Conservation (phyloP, 352 stramenopile genomes). For the Phytophthora kernoviae region DNA sequence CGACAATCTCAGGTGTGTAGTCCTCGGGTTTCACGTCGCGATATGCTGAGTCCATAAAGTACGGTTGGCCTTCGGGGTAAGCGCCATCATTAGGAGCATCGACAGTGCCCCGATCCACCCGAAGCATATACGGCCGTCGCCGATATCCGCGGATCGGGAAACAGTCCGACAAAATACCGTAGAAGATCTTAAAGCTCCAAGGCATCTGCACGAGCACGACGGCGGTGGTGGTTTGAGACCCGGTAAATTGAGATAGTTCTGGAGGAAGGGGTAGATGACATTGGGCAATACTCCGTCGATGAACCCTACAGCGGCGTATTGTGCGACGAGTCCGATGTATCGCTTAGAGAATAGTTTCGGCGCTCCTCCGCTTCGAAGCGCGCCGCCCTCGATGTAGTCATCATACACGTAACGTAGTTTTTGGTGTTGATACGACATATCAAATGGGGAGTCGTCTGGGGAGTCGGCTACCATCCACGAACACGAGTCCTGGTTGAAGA, state of each 20-base stretch:
- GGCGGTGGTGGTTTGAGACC: conserved; percentile 49
- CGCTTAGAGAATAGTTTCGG: conserved; percentile 42
- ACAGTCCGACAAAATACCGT: conserved; percentile 63
- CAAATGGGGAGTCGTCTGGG: conserved; percentile 33
- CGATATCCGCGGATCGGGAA: conserved; percentile 63
- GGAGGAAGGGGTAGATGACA: conserved; percentile 60
- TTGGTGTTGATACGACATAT: conserved; percentile 38
- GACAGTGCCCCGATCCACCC: conserved; percentile 44
- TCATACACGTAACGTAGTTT: conserved; percentile 50
- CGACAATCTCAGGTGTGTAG: conserved; percentile 50
- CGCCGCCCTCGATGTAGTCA: conserved; percentile 43
- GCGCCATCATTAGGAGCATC: conserved; percentile 50
- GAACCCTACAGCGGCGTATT: conserved; percentile 58
- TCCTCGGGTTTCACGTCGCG: conserved; percentile 46
- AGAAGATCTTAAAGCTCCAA: conserved; percentile 70
- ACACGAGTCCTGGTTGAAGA: conserved; percentile 31
- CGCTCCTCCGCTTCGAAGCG: conserved; percentile 40
- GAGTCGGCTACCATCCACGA: conserved; percentile 42
- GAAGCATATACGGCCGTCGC: conserved; percentile 57
- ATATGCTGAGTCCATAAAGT: conserved; percentile 42
- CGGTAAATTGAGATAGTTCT: conserved; percentile 61
- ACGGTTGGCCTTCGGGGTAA: conserved; percentile 41
- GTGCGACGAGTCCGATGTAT: conserved; percentile 54
- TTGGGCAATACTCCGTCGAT: conserved; percentile 54
- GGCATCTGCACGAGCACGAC: conserved; percentile 55